phyloP scores from a whole-genome alignment of 2,329 filamentous ascomycete genomes.

The Pseudocercospora musae region DNA sequence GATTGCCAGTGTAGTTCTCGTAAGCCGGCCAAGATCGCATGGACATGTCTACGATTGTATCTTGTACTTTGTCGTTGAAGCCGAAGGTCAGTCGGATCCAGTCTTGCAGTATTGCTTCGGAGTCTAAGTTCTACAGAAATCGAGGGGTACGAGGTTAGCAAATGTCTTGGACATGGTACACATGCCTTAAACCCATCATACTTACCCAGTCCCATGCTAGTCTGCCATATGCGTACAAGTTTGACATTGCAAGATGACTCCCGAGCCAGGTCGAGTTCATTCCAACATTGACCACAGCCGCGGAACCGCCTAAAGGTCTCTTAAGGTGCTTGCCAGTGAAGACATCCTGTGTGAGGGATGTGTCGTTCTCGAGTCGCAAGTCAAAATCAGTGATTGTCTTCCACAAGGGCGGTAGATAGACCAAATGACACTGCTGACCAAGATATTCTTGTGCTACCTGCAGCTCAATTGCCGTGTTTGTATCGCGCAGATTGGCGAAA shows the following conservation, averaged over 20 bases:
- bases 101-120: conserved; percentile 55
- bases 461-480: conserved; percentile 59
- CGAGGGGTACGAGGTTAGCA: too few relatives aligned
- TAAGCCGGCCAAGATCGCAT: conserved; percentile 70
- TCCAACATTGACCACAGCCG: conserved; percentile 66
- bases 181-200: too few relatives aligned
- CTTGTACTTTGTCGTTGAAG: conserved; percentile 51
- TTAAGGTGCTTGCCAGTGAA: conserved; percentile 59
- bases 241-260: conserved; percentile 67
- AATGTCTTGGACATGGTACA: too few relatives aligned
- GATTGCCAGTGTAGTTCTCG: conserved; percentile 67
- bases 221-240: conserved; percentile 66
- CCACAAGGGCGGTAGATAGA: conserved; percentile 68
- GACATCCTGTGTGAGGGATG: conserved; percentile 59
- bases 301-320: conserved; percentile 58
- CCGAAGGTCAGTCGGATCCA: conserved; percentile 69
- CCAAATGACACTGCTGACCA: conserved; percentile 66
- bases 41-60: conserved; percentile 60
- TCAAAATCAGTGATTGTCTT: conserved; percentile 66
- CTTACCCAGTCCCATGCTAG: conserved; percentile 68
- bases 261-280: conserved; percentile 66
- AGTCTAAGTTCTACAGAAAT: conserved; percentile 42
- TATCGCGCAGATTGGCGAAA: conserved; percentile 53
- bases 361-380: conserved; percentile 56
- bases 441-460: conserved; percentile 68